Evolutionary conservation across 2,329 filamentous ascomycete species (phyloP), one percentile per base, ranked within the genome.

Genomic region (Didymella pinodella): DNA sequence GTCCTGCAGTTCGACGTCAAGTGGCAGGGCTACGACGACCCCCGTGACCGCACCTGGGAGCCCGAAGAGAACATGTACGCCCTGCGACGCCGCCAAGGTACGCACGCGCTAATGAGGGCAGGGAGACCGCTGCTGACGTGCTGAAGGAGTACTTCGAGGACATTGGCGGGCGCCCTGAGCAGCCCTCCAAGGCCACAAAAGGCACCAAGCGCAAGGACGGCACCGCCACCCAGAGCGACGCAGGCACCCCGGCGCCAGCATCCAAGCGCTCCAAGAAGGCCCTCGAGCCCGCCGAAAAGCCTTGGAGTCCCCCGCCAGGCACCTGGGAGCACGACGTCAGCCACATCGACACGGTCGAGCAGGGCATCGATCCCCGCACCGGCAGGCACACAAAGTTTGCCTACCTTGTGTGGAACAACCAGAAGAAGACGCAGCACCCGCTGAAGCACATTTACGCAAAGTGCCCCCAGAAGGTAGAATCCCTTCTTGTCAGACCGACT

Each of bases 291-390:
- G 80, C 66, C 80, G 79, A 48, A 75, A 80, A 48, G 82, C 74
- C 71, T 0, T 92, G 89, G 85, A 85, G 84, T 56, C 88, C 89
- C 2, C 91, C 91, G 0, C 81, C 84, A 2, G 91, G 91, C 7
- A 88, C 84, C 31, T 95, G 91, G 91, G 91, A 95, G 65, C 86
- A 92, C 11, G 83, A 90, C 2, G 86, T 94, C 25, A 82, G 85
- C 20, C 81, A 81, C 1, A 88, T 95, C 31, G 90, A 93, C 65
- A 90, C 89, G 0, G 89, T 90, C 57, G 86, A 92, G 67, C 88
- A 92, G 65, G 83, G 85, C 48, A 46, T 57, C 0, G 65, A 78
- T 36, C 66, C 67, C 20, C 72, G 70, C 52, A 76, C 72, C 11
- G 74, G 71, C 63, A 80, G 84, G 26, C 80, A 79, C 4, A 84